These are phyloP conservation scores for Saitozyma podzolica DNA, from an alignment of 768 basidiomycete genomes.

Conservation along the genomic window DNA sequence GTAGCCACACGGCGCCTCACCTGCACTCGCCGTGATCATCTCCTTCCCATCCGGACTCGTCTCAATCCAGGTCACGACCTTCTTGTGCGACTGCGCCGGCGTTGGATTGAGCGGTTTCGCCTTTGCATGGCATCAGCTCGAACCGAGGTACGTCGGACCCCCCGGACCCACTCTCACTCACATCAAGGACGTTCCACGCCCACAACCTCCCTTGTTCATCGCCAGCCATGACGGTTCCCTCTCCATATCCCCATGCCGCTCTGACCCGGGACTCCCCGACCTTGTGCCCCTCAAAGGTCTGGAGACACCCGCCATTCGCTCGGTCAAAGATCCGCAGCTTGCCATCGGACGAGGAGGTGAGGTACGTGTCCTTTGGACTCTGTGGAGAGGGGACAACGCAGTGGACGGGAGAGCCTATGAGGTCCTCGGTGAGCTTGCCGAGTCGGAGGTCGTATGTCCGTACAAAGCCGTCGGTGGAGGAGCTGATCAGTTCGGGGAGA, in stretches of 20 bases:
- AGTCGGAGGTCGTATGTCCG: slow-evolving; percentile 93
- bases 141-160: no score
- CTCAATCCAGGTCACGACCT: slow-evolving; percentile 87
- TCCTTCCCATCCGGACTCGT: slow-evolving; percentile 80
- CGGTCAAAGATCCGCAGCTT: slow-evolving; percentile 83
- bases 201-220: slow-evolving; percentile 87
- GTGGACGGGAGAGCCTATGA: slow-evolving; percentile 84
- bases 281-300: slow-evolving; percentile 76
- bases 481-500: slow-evolving; percentile 68
- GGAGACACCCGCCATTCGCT: slow-evolving; percentile 72
- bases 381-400: slow-evolving; percentile 68
- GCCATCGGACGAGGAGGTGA: slow-evolving; percentile 81
- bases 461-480: slow-evolving; percentile 87
- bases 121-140: slow-evolving; percentile 54
- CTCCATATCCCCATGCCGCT: slow-evolving; percentile 77
- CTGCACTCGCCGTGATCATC: slow-evolving; percentile 80
- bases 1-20: slow-evolving; percentile 18
- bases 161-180: slow-evolving; percentile 53
- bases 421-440: slow-evolving; percentile 85
- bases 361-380: slow-evolving; percentile 64
- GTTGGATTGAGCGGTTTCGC: slow-evolving; percentile 61
- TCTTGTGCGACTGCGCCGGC: slow-evolving; percentile 68
- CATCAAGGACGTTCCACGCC: slow-evolving; percentile 92
- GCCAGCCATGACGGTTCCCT: slow-evolving; percentile 77
- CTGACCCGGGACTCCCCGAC: slow-evolving; percentile 76